These are phyloP conservation scores for Dictyostelium firmibasis DNA, from an alignment of 78 protist species.

Conservation along the genomic window DNA sequence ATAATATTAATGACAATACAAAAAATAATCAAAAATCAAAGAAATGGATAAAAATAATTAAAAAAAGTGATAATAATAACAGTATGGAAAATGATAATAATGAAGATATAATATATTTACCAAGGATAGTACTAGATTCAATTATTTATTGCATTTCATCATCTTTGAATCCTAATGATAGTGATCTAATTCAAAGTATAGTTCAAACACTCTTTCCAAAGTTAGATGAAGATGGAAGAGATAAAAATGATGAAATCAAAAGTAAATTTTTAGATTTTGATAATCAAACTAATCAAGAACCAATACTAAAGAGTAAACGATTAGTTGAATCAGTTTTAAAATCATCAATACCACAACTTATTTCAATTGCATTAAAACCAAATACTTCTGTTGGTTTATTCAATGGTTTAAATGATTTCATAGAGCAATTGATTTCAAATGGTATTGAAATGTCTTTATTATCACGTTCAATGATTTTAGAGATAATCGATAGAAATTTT, in stretches of 20 bases:
- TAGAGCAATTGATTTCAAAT: neutral
- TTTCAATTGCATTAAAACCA: neutral
- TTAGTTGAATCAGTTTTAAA: neutral
- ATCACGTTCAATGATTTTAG: neutral
- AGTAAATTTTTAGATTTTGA: neutral
- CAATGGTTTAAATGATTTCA: neutral
- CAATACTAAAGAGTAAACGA: neutral
- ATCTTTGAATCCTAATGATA: neutral
- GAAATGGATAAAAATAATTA: neutral
- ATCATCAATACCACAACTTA: neutral
- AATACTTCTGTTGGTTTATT: neutral
- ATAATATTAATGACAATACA: neutral
- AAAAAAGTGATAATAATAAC: neutral
- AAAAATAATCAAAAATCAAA: neutral
- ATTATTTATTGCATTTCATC: slow-evolving; percentile 5
- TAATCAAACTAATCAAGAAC: neutral
- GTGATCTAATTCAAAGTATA: neutral
- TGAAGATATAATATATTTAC: neutral
- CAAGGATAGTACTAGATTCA: slow-evolving; percentile 2
- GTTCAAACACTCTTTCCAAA: neutral
- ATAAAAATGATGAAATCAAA: neutral
- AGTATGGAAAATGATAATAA: neutral
- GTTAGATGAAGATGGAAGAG: neutral
- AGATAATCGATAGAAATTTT: neutral
- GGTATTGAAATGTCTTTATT: neutral